Evolutionary conservation across 2,329 filamentous ascomycete species (phyloP).

Genomic region (Aspergillus proliferans): DNA sequence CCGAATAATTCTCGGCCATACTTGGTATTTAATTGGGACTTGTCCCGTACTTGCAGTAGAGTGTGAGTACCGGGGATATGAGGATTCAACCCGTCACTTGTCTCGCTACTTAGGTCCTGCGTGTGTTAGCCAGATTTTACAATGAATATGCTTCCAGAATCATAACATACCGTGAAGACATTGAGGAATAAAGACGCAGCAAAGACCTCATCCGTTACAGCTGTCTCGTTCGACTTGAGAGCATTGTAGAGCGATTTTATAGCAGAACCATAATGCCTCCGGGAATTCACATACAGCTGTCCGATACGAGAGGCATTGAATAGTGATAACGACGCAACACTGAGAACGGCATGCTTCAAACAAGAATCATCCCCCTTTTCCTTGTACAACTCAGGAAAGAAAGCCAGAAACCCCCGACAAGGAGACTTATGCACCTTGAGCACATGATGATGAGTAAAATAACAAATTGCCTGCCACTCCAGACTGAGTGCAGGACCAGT

Average conservation of each 20-base stretch:
- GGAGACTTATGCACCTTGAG: not conserved
- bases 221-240: not conserved
- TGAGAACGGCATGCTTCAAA: not conserved
- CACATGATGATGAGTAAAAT: not conserved
- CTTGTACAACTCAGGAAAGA: not conserved
- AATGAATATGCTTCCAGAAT: not conserved
- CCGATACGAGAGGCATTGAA: not conserved
- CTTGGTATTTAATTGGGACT: not conserved
- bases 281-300: not conserved
- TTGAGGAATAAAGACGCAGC: not conserved
- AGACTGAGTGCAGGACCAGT: not conserved
- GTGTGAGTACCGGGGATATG: not conserved
- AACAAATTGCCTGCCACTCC: not conserved
- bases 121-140: not conserved
- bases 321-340: not conserved
- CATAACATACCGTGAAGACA: not conserved
- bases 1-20: not conserved
- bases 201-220: not conserved
- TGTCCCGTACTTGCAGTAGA: not conserved
- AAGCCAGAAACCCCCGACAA: not conserved
- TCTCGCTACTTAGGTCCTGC: not conserved
- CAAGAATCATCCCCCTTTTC: not conserved
- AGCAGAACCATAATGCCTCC: not conserved
- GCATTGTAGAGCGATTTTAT: not conserved
- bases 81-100: not conserved